Percentiles rank a stretch among this genome's conserved stretches.
phyloP scores from a whole-genome alignment of 768 basidiomycete species.

The Suillus subluteus region DNA sequence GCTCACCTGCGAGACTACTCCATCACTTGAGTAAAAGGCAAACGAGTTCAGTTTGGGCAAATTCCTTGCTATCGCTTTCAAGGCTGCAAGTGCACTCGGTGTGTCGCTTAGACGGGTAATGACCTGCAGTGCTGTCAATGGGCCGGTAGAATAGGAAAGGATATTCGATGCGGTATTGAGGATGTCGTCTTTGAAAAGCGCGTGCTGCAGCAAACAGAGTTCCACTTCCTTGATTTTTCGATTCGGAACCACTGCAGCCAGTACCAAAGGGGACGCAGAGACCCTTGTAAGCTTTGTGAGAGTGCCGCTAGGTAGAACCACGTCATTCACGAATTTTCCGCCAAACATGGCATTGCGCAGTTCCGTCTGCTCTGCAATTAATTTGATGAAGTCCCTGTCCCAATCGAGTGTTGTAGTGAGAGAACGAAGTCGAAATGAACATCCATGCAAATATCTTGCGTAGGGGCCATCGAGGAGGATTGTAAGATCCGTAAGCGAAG shows the following conservation, averaged over 20 bases:
- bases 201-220: conserved; percentile 28
- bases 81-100: conserved; percentile 22
- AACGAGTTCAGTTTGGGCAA: conserved; percentile 24
- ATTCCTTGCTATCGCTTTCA: conserved; percentile 22
- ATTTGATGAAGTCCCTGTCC: conserved; percentile 23
- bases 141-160: conserved; percentile 24
- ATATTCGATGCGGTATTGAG: conserved; percentile 25
- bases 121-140: conserved; percentile 27
- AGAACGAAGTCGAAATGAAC: conserved; percentile 29
- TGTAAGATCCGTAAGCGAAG: conserved; percentile 27
- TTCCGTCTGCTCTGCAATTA: conserved; percentile 24
- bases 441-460: conserved; percentile 23
- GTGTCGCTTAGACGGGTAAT: conserved; percentile 21
- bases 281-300: conserved; percentile 27
- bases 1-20: conserved; percentile 26
- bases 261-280: conserved; percentile 29
- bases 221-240: conserved; percentile 29
- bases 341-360: conserved; percentile 28
- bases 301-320: conserved; percentile 16
- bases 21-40: conserved; percentile 28
- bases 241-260: conserved; percentile 28
- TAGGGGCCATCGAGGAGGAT: conserved; percentile 27
- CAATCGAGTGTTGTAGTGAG: conserved; percentile 28
- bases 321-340: conserved; percentile 19
- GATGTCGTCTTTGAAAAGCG: conserved; percentile 28